Base-by-base conservation (phyloP, 345 rosid genomes). In the Geranium rotundifolium region DNA sequence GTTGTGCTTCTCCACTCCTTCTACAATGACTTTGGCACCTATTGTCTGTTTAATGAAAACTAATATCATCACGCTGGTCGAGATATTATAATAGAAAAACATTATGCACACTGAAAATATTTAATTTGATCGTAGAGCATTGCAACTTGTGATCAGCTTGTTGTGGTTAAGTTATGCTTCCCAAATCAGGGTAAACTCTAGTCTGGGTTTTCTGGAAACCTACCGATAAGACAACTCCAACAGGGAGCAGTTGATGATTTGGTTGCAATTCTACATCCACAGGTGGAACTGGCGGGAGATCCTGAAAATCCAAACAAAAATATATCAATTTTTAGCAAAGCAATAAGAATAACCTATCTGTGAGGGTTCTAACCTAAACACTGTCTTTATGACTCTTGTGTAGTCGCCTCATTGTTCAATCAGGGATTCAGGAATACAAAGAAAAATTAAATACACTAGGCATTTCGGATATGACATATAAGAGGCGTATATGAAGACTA, bases 181-280 rank as follows among this genome's bases (percentile, higher is more conserved):
- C 55, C 41, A 4, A 41, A 39, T 39, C 27, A 61, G 19, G 14
- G n/a, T 34, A 29, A 34, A 19, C 54, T 37, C n/a, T 10, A 10
- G 50, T 23, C 23, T 18, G 54, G 19, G 41, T 23, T 18, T 61
- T 20, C 41, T 61, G 29, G 27, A 61, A 19, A 2, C 63, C 10
- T 80, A 93, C 99, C 79, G 97, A 88, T 72, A 81, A 71, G 74
- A 93, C 75, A 74, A 65, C 81, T 69, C 99, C 99, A 65, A 90
- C 89, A n/a, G 97, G 92, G 29, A 70, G 71, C 78, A 79, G 75
- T 58, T 70, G 72, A 73, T 93, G 99, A 73, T 86, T 77, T 0
- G 84, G 87, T 70, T 79, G 76, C 66, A 93, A 75, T 60, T 71
- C 39, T 70, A 72, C 85, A 56, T 82, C 72, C 55, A 93, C 86